A percentile compares a stretch with the other conserved stretches of the same genome.
These are phyloP conservation scores for Populus alba DNA, from an alignment of 345 rosid genomes.

Conservation along the genomic window DNA sequence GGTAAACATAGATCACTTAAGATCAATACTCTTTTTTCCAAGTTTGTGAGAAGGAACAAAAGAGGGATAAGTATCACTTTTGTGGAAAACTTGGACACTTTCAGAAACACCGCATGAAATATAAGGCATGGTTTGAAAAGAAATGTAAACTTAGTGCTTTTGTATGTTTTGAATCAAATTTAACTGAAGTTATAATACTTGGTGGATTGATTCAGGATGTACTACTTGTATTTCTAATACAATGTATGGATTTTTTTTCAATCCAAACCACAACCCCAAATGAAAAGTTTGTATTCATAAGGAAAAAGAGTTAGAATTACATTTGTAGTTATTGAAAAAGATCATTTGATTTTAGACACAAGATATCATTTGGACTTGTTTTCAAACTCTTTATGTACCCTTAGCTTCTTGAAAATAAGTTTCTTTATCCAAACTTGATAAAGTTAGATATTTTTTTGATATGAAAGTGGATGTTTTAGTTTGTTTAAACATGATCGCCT, in stretches of 20 bases:
- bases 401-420: not conserved
- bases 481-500: not conserved
- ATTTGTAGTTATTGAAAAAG: not conserved
- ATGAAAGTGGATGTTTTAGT: not conserved
- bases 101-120: too few relatives aligned
- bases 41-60: slow-evolving; percentile 1
- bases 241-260: too few relatives aligned
- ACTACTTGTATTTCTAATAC: rapidly evolving
- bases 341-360: not conserved
- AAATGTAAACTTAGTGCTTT: too few relatives aligned
- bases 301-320: not conserved
- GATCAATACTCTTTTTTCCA: not conserved
- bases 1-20: not conserved
- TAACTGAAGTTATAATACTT: too few relatives aligned
- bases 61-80: too few relatives aligned
- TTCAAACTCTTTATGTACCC: not conserved
- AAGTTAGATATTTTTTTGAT: not conserved
- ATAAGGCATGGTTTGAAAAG: too few relatives aligned
- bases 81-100: too few relatives aligned
- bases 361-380: not conserved
- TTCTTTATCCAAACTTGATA: not conserved
- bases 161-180: too few relatives aligned
- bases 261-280: not conserved
- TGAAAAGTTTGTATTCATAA: not conserved
- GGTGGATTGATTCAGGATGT: too few relatives aligned